Percentiles rank a stretch among this genome's conserved stretches.
phyloP scores from a whole-genome alignment of 2,329 filamentous ascomycete genomes.

The Fusarium ambrosium region DNA sequence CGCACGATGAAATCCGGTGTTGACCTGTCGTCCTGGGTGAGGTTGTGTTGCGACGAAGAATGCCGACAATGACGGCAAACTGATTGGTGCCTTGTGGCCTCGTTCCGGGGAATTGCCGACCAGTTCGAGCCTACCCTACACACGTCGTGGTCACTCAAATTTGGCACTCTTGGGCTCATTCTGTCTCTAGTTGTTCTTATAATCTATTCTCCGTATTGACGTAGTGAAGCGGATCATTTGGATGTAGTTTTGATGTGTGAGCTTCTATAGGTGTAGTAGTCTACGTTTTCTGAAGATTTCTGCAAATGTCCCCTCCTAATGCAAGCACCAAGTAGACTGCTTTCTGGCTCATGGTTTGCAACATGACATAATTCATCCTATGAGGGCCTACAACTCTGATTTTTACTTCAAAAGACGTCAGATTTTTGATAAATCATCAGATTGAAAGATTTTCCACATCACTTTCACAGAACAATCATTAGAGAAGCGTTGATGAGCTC shows the following conservation, averaged over 20 bases:
- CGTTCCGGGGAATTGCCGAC: conserved; percentile 38
- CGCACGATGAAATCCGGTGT: conserved; percentile 21
- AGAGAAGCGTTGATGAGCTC: neutral
- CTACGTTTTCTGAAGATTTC: neutral
- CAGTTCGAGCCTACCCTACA: neutral
- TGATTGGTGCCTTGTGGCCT: conserved; percentile 43
- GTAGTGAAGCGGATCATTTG: neutral
- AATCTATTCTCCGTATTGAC: neutral
- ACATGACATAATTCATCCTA: neutral
- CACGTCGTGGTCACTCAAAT: neutral
- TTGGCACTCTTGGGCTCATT: neutral
- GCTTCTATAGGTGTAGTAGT: neutral
- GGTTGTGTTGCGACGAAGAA: conserved; percentile 34
- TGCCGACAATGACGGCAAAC: conserved; percentile 31
- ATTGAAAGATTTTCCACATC: neutral
- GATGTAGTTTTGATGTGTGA: neutral
- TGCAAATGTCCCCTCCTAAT: neutral
- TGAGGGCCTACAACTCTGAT: neutral
- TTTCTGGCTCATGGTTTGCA: neutral
- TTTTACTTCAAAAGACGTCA: neutral
- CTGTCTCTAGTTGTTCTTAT: neutral
- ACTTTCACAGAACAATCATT: neutral
- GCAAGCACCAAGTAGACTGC: neutral
- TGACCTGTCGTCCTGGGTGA: conserved; percentile 25
- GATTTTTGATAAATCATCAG: too few species aligned